phyloP scores from a whole-genome alignment of 495 filamentous ascomycete species.

The Daldinia caldariorum region DNA sequence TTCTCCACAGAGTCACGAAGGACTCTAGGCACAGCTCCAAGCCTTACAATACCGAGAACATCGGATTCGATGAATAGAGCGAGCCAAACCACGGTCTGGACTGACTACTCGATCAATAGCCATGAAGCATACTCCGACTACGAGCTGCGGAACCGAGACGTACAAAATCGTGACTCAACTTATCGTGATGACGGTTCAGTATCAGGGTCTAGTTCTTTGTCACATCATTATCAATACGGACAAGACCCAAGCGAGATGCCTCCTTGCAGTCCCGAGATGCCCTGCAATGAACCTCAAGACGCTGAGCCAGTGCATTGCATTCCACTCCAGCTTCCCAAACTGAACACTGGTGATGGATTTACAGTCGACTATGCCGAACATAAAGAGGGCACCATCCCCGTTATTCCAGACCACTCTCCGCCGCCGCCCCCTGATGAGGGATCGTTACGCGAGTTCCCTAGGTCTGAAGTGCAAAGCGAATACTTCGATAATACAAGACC shows the following conservation, averaged over 20 bases:
- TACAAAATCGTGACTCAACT: conserved; percentile 39
- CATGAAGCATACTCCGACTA: conserved; percentile 51
- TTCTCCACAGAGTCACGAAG: conserved; percentile 44
- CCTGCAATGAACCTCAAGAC: conserved; percentile 34
- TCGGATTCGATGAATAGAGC: conserved; percentile 58
- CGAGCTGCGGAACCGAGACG: conserved; percentile 39
- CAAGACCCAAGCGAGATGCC: conserved; percentile 33
- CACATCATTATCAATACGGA: conserved; percentile 43
- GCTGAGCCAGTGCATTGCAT: conserved; percentile 26
- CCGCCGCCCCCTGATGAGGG: conserved; percentile 43
- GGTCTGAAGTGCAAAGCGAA: conserved; percentile 45
- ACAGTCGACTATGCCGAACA: conserved; percentile 41
- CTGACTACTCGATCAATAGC: conserved; percentile 65
- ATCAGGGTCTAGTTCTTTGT: conserved; percentile 45
- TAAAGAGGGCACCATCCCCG: conserved; percentile 43
- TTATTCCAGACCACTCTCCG: conserved; percentile 51
- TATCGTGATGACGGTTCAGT: conserved; percentile 43
- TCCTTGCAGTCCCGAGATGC: conserved; percentile 36
- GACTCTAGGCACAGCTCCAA: conserved; percentile 45
- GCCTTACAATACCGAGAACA: conserved; percentile 55
- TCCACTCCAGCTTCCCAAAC: conserved; percentile 52
- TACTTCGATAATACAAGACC: conserved; percentile 56
- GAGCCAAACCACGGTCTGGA: conserved; percentile 64
- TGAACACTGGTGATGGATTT: conserved; percentile 51
- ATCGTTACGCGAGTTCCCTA: conserved; percentile 39